Conservation (phyloP, 495 filamentous ascomycete genomes). For the Lasiosphaeriaceae sp. region DNA sequence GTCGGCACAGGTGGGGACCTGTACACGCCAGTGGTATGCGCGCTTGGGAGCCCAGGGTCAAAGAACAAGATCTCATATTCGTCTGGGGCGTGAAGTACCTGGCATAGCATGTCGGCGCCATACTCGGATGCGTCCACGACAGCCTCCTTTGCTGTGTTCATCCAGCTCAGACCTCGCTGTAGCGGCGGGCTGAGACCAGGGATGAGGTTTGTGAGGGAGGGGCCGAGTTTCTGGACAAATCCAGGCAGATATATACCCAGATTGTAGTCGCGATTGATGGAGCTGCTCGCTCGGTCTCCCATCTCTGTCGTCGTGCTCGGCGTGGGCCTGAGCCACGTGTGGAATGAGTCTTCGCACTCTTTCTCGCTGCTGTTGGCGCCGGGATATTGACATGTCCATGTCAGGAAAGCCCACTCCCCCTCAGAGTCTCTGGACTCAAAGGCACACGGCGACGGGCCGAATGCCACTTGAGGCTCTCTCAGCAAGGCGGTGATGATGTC, state of each 20-base stretch:
- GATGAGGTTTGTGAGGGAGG: constrained; percentile 8
- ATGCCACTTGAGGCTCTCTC: constrained; percentile 10
- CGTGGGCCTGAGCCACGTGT: constrained; percentile 13
- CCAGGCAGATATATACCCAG: constrained; percentile 12
- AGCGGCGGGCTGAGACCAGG: constrained; percentile 10
- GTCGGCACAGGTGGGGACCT: constrained; percentile 12
- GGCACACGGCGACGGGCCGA: constrained; percentile 14
- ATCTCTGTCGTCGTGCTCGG: no score
- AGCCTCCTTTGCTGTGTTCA: constrained; percentile 12
- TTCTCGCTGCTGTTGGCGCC: constrained; percentile 17
- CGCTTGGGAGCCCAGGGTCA: constrained; percentile 9
- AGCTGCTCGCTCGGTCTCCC: no score
- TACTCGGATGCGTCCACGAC: constrained; percentile 12
- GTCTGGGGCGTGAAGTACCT: constrained; percentile 10
- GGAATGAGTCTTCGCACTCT: constrained; percentile 10
- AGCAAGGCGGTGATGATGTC: constrained; percentile 5
- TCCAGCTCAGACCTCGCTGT: constrained; percentile 7
- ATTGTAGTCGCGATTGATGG: background rate
- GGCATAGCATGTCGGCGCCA: constrained; percentile 10
- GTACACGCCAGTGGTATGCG: constrained; percentile 17
- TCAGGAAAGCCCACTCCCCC: constrained; percentile 6
- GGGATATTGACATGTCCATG: constrained; percentile 20
- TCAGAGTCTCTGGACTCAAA: constrained; percentile 1
- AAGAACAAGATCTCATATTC: constrained; percentile 13
- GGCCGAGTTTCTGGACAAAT: constrained; percentile 10